phyloP scores from a whole-genome alignment of 768 basidiomycete genomes.

The Tricholoma hemisulphureum region DNA sequence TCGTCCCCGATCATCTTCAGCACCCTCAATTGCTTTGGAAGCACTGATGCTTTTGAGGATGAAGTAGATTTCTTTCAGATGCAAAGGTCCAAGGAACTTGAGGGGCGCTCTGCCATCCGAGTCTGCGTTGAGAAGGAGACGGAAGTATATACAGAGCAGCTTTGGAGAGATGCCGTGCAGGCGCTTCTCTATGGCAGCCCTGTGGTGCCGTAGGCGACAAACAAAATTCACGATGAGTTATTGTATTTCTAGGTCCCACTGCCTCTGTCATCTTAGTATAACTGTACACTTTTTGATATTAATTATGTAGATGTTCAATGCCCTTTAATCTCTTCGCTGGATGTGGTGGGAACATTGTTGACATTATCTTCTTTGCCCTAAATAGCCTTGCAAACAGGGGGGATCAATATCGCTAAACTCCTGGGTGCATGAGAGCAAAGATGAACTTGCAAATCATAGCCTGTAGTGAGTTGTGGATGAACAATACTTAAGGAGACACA shows the following conservation, averaged over 20 bases:
- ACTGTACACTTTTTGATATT: too few relatives aligned
- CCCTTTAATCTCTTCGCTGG: too few relatives aligned
- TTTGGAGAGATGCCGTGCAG: slow-evolving; percentile 14
- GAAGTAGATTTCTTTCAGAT: slow-evolving; percentile 26
- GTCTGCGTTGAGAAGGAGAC: slow-evolving; percentile 14
- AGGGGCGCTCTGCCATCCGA: slow-evolving; percentile 9
- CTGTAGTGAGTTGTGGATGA: too few relatives aligned
- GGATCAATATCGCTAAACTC: too few relatives aligned
- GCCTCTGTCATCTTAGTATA: not conserved
- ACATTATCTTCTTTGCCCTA: too few relatives aligned
- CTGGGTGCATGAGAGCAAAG: too few relatives aligned
- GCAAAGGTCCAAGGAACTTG: slow-evolving; percentile 17
- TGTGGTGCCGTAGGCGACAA: not conserved
- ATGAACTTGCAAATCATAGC: too few relatives aligned
- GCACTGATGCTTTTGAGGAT: slow-evolving; percentile 28
- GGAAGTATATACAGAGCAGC: slow-evolving; percentile 10
- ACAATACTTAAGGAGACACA: too few relatives aligned
- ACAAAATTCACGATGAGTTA: not conserved
- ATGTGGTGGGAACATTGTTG: too few relatives aligned
- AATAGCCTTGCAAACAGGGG: too few relatives aligned
- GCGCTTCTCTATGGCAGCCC: slow-evolving; percentile 5
- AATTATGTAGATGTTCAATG: too few relatives aligned
- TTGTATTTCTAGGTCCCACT: not conserved
- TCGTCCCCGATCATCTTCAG: slow-evolving; percentile 20
- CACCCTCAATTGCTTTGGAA: slow-evolving; percentile 33